Evolutionary conservation across 345 rosid genomes (phyloP), one percentile per base, ranked within the genome.

Genomic region (Brassica nigra): DNA sequence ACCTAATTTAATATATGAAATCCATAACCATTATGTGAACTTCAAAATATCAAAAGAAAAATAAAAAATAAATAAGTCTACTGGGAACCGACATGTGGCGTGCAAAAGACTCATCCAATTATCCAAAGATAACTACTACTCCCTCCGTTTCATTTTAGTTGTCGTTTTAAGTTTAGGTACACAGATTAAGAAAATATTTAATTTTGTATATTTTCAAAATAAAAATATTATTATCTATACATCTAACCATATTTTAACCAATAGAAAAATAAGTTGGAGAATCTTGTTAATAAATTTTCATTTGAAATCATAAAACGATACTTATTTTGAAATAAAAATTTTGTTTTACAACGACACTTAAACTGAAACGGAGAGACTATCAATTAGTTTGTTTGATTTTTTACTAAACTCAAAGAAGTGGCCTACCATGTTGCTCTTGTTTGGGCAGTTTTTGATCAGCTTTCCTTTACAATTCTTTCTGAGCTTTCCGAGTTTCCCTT

Each of bases 381-480:
- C 39, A 31, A 7, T 31, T 31, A 63, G 20, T 63, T 31, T n/a
- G 18, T 49, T 44, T 44, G 39, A 6, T 62, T 5, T 44, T 62
- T 63, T 30, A 63, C 67, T 30, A 62, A 62, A 62, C 39, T 62
- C 67, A n/a, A 30, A 62, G 39, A 30, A 62, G 23, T 30, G 63
- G 31, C 63, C 63, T 58, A 58, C 63, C 63, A 3, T 58, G 63
- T 23, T 58, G 71, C 47, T 65, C 27, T 63, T 74, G 4, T 62
- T 73, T 72, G 76, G 67, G 76, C 15, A 72, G 76, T 59, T 61
- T 49, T 52, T 52, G 57, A 52, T 52, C 29, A 74, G 31, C 64
- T 66, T 34, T 66, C 20, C 63, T 66, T 75, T 64, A 30, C 52
- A 64, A 29, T 74, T 71, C 44, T 68, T 74, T 74, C 16, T 63